Conservation (phyloP, 208 protist species). For the Wallacemonas rigidus region DNA sequence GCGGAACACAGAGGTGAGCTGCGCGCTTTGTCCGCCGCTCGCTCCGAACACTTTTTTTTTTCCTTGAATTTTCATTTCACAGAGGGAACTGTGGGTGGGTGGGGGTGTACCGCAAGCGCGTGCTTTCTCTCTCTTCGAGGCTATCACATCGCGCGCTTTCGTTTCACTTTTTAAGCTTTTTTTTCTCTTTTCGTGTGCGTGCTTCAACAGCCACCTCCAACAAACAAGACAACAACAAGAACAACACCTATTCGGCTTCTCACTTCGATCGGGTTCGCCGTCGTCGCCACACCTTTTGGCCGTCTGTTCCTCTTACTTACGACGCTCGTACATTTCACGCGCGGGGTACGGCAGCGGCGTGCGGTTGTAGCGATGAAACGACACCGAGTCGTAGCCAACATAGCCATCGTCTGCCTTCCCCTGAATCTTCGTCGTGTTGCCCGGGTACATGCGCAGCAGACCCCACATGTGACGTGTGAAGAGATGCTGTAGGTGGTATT, state of each 20-base stretch:
- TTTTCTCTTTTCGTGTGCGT: not conserved
- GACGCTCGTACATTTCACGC: conserved; percentile 86
- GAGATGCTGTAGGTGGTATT: conserved; percentile 90
- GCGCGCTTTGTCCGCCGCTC: no score
- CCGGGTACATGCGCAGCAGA: conserved; percentile 82
- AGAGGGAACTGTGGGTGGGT: no score
- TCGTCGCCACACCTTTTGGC: not conserved
- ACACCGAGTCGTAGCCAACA: conserved; percentile 84
- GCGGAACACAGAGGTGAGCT: no score
- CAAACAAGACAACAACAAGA: not conserved
- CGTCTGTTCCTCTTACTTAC: conserved; percentile 47
- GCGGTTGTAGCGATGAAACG: conserved; percentile 88
- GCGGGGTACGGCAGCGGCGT: conserved; percentile 78
- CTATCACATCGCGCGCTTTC: not conserved
- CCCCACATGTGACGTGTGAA: conserved; percentile 88
- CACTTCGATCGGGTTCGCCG: not conserved
- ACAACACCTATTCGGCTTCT: not conserved
- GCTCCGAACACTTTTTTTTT: no score
- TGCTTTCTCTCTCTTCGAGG: no score
- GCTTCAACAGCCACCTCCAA: not conserved
- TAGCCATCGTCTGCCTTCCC: conserved; percentile 83
- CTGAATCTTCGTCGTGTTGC: conserved; percentile 78
- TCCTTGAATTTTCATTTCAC: no score
- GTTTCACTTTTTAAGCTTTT: not conserved
- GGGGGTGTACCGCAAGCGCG: no score